Evolutionary conservation across 148 eudicot genomes (phyloP), one percentile per base, ranked within the genome.

Genomic region (Vaccinium myrtillus): DNA sequence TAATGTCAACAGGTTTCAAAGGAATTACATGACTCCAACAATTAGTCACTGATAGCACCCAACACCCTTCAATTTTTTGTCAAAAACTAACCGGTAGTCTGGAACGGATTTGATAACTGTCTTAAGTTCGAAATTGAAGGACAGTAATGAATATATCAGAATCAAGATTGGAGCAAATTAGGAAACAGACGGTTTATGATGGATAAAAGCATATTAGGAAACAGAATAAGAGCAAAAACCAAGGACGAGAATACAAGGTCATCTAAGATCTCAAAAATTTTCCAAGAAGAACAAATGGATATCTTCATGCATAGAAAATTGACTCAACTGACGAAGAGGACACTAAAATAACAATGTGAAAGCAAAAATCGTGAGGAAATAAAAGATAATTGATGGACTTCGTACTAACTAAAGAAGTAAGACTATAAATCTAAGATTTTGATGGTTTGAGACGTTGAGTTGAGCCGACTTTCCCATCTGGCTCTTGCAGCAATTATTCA

Each of bases 171-270:
- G 23, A 21, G 58, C 27, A 19, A 36, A 36, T 36, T 36, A 36
- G 23, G 49, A 55, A 55, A 55, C 46, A 18, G 48, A 16, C 25
- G 21, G 5, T 32, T 25, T 53, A 53, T 27, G 18, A 51, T 2
- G 3, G 21, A 77, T 14, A 21, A 51, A 9, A 53, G 61, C 56
- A 25, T 51, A 11, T 51, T 10, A 49, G 79, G 78, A 75, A 75
- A 48, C 54, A 48, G 16, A 11, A 4, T 6, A 48, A 48, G 54
- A 75, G 78, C 78, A 75, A 75, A 54, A n/a, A 49, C 79, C 49
- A n/a, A 48, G 55, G 36, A 80, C 18, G 49, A 81, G 39, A 63
- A 9, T 81, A 25, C 55, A 81, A 21, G 63, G 55, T 63, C 83
- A 61, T 7, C 14, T 81, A 39, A 63, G 8, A 51, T 49, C 83